phyloP scores from a whole-genome alignment of 139 green algal genomes.

The Micractinium sp. region DNA sequence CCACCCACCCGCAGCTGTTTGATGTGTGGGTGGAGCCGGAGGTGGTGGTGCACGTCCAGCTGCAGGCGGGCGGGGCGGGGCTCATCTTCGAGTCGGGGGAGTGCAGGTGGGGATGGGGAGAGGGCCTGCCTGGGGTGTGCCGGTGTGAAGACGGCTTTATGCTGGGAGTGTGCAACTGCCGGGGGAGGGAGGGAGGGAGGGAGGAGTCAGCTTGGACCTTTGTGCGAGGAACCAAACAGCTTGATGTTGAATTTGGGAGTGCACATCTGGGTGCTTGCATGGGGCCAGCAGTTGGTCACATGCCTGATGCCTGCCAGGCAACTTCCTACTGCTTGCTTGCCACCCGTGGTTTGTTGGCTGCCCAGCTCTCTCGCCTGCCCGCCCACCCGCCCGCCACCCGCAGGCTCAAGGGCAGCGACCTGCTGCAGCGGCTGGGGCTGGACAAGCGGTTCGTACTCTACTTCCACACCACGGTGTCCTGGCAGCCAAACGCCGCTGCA shows the following conservation, averaged over 20 bases:
- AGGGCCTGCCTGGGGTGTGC: neutral
- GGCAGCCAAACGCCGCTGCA: neutral
- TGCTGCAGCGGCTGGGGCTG: slow-evolving; percentile 10
- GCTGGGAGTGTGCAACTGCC: too few species aligned
- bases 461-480: slow-evolving; percentile 21
- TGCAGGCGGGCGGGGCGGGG: neutral
- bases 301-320: too few species aligned
- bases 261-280: too few species aligned
- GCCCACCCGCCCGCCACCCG: neutral
- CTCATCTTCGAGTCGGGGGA: slow-evolving; percentile 27
- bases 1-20: slow-evolving; percentile 53
- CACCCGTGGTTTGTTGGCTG: too few species aligned
- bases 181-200: too few species aligned
- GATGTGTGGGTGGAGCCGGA: slow-evolving; percentile 68
- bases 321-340: too few species aligned
- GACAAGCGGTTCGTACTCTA: slow-evolving; percentile 20
- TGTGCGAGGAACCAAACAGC: too few species aligned
- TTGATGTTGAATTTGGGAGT: too few species aligned
- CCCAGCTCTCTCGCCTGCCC: too few species aligned
- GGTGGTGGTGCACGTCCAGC: slow-evolving; percentile 51
- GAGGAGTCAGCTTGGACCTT: too few species aligned
- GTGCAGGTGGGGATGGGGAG: neutral
- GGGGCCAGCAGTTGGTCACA: too few species aligned
- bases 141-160: too few species aligned
- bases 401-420: slow-evolving; percentile 12